Conservation (phyloP, 768 basidiomycete genomes). For the Sporobolomyces roseus region DNA sequence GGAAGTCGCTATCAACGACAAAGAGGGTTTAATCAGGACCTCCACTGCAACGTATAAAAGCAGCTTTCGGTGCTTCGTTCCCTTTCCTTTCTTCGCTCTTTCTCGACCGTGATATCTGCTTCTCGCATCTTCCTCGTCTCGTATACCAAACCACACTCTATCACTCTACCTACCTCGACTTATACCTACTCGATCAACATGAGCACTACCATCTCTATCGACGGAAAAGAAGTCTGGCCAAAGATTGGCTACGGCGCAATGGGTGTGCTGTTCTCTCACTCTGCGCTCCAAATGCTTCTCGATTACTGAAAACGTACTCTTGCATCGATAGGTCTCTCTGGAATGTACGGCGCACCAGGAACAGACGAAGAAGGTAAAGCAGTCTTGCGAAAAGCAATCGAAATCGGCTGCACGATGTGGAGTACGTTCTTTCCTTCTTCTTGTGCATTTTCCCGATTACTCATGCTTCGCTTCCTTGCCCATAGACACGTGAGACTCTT, state of each 20-base stretch:
- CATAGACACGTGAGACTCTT: no score
- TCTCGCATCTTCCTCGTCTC: no score
- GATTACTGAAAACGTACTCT: background rate
- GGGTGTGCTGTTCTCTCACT: background rate
- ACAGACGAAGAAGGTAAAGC: conserved; percentile 20
- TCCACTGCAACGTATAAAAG: no score
- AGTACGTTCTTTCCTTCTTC: background rate
- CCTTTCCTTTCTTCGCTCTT: no score
- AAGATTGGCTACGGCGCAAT: conserved; percentile 16
- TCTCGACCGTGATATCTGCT: no score
- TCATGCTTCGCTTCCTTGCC: background rate
- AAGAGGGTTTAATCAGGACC: no score
- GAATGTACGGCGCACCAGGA: background rate
- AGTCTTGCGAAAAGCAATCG: conserved; percentile 10
- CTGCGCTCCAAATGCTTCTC: no score
- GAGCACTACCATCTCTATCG: background rate
- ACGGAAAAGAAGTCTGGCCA: background rate
- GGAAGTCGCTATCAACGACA: no score
- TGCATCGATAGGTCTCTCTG: background rate
- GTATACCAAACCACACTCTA: no score
- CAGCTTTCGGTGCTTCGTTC: no score
- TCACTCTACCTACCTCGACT: background rate
- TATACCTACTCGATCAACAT: background rate
- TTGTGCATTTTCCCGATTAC: no score
- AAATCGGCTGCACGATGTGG: conserved; percentile 25